These are phyloP conservation scores for Gigaspora rosea DNA, from an alignment of 192 early-diverging fungal genomes.

Conservation along the genomic window DNA sequence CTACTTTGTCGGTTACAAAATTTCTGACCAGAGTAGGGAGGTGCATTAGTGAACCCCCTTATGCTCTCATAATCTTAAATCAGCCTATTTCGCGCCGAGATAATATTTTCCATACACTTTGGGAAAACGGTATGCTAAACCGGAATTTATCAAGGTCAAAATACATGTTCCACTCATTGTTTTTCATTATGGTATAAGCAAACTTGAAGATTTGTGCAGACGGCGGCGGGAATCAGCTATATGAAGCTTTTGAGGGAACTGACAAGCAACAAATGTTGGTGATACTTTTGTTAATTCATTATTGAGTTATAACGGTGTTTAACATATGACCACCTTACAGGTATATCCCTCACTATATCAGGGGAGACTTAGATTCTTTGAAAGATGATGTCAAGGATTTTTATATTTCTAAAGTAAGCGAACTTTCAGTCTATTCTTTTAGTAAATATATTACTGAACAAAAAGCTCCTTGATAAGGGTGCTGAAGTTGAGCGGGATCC, in stretches of 20 bases:
- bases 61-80: no score
- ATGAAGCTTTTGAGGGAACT: constrained; percentile 57
- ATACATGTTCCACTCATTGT: not conserved
- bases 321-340: constrained; percentile 37
- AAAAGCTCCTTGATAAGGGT: constrained; percentile 48
- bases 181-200: not conserved
- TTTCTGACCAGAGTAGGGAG: no score
- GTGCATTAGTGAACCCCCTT: no score
- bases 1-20: no score
- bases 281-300: not conserved
- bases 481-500: constrained; percentile 44
- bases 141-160: no score
- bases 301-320: constrained; percentile 11
- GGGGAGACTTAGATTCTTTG: constrained; percentile 88
- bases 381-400: constrained; percentile 57
- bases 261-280: constrained; percentile 36
- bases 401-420: constrained; percentile 60
- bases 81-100: no score
- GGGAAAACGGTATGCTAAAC: no score
- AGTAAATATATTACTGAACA: not conserved
- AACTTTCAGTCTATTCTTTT: not conserved
- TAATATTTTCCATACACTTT: no score
- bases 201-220: constrained; percentile 72
- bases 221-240: constrained; percentile 88
- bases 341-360: constrained; percentile 76